Base-by-base conservation (phyloP, 495 filamentous ascomycete species). In the Daldinia bambusicola region DNA sequence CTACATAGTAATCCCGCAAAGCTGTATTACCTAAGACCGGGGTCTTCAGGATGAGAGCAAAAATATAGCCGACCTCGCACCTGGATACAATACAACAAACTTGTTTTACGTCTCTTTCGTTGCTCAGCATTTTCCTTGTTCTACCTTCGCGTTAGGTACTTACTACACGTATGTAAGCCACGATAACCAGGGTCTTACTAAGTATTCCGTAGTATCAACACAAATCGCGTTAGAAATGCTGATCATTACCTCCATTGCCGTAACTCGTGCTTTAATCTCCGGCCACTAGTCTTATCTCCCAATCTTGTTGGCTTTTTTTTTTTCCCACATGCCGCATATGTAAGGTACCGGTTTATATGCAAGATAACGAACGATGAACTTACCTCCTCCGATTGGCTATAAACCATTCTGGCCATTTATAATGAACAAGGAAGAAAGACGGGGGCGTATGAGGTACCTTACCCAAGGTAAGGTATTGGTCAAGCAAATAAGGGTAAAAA, bases 191-290 rank as follows among this genome's bases (percentile, higher is more conserved):
- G 34, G 34, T 36, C 34, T 36, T 36, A 36, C 34, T 45, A 45
- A 16, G n/a, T 41, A 41, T n/a, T n/a, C n/a, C n/a, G 22, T 51
- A 51, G 13, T 52, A 32, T 4, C 13, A 26, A 26, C 12, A 40
- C 32, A 50, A 20, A 22, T 37, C 52, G 16, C 61, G 26, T 53
- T 36, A 55, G 56, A 43, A 55, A 58, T 40, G 57, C 52, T 31
- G 68, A 70, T 71, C 68, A 63, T 48, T 36, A 31, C 36, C 63
- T 13, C 26, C 56, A 66, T 71, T 53, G 26, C 50, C 13, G 22
- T 26, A 53, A 16, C 50, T 31, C 50, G 32, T 66, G 62, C 58
- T 72, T 67, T 72, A 26, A 63, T 60, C 55, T 32, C 45, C 63
- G 31, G 18, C 53, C 63, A 59, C 59, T 60, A 50, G 53, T 59